Conservation (phyloP, 108 stramenopile species). For the Schizochytrium sp. region DNA sequence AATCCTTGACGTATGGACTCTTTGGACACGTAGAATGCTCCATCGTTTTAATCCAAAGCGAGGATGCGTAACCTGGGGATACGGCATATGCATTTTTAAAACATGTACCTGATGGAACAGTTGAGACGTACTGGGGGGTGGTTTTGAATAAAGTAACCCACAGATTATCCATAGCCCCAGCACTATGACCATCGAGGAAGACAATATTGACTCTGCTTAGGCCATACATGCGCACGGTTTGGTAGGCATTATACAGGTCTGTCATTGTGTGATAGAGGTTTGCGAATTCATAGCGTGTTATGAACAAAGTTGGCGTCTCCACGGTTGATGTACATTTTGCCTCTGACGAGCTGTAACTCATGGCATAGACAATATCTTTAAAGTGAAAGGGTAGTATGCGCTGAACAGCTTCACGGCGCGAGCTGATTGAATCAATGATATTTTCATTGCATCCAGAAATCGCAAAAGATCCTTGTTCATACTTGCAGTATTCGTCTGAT, state of each 20-base stretch:
- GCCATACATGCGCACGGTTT: neutral
- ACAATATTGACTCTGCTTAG: constrained; percentile 6
- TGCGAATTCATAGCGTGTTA: constrained; percentile 11
- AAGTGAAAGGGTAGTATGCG: neutral
- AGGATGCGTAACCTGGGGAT: neutral
- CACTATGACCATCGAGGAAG: neutral
- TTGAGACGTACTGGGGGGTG: neutral
- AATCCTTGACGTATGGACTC: neutral
- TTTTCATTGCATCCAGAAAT: neutral
- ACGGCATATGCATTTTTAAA: neutral
- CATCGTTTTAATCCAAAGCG: neutral
- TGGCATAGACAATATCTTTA: neutral
- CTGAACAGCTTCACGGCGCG: no score
- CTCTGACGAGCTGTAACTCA: neutral
- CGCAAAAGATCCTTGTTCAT: neutral
- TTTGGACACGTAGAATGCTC: neutral
- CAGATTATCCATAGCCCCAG: neutral
- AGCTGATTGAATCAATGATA: neutral
- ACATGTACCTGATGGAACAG: neutral
- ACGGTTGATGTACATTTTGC: neutral
- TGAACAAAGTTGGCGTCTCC: neutral
- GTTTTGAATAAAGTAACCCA: neutral
- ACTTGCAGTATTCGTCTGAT: neutral
- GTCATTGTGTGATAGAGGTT: neutral
- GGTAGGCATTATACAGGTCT: constrained; percentile 31